Evolutionary conservation across 768 basidiomycete species (phyloP), one percentile per base, ranked within the genome.

Genomic region (Paxillus rubicundulus): DNA sequence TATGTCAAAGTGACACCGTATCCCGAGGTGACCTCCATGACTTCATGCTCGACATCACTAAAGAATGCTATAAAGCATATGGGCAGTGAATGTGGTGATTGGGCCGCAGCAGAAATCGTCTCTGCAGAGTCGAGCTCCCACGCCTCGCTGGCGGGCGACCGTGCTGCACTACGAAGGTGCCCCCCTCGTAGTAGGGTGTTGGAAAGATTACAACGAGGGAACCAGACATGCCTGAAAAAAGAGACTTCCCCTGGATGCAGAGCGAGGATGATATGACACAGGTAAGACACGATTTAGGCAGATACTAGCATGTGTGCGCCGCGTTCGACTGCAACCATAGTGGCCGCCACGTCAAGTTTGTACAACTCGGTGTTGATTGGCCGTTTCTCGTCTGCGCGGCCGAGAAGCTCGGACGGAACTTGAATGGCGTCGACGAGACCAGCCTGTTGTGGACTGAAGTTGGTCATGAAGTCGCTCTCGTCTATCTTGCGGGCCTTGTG

Each of bases 171-270:
- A 67, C 39, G 18, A 79, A 68, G 6, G 63, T 58, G 2, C 80
- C 81, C 1, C 80, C 79, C 48, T 74, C 64, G 55, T 82, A 74
- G 55, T 82, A 74, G 0, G 59, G 33, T 0, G 74, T 73, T 13
- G 78, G 80, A 45, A 78, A 73, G 16, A 76, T 68, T 28, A 81
- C 55, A 6, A 80, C 73, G 4, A 82, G 72, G 2, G 79, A 79
- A 4, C 75, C 80, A 47, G 82, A 75, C 74, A 80, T 79, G 18
- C 57, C 77, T 79, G 70, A 81, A 81, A 59, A 78, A 80, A 0
- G 72, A 71, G 16, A 69, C 79, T 42, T 71, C 58, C 1, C 68
- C 77, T 77, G 47, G 4, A 6, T 1, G 16, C 28, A 36, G 10
- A 8, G 36, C 8, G 2, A 6, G 28, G 8, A n/a, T 34, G n/a